phyloP scores from a whole-genome alignment of 202 grass and related monocot genomes.

The Cymbopogon flexuosus region DNA sequence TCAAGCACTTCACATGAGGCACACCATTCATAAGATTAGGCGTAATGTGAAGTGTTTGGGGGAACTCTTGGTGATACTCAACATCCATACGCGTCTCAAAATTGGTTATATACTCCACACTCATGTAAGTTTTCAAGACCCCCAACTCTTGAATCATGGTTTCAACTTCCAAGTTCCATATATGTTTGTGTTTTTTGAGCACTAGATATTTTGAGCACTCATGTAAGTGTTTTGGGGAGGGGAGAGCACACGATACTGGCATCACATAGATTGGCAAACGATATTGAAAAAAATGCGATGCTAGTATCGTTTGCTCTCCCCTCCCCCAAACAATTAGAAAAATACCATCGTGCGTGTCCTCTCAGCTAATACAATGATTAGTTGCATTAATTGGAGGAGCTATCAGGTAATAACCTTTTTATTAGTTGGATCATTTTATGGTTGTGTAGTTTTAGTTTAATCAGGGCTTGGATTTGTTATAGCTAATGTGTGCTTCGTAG shows the following conservation, averaged over 20 bases:
- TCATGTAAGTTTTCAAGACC: neutral
- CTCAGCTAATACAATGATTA: too few relatives aligned
- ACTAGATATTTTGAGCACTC: neutral
- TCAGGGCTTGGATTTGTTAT: neutral
- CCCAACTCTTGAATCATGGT: neutral
- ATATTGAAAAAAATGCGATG: too few relatives aligned
- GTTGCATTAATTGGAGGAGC: too few relatives aligned
- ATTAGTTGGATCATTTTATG: neutral
- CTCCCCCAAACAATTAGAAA: too few relatives aligned
- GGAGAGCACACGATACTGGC: neutral
- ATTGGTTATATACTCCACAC: neutral
- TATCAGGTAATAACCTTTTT: neutral
- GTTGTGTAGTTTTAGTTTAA: neutral
- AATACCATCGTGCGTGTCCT: too few relatives aligned
- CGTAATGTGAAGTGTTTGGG: constrained; percentile 49
- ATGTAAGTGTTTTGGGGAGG: neutral
- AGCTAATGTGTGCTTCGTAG: too few relatives aligned
- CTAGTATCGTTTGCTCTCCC: too few relatives aligned
- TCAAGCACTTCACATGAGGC: constrained; percentile 33
- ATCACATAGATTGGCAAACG: neutral
- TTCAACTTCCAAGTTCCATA: neutral
- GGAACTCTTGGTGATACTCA: constrained; percentile 44
- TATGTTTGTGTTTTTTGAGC: neutral
- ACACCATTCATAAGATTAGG: neutral
- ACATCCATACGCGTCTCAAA: neutral